Evolutionary conservation across 768 basidiomycete genomes (phyloP).

Genomic region (Agaricus bisporus): DNA sequence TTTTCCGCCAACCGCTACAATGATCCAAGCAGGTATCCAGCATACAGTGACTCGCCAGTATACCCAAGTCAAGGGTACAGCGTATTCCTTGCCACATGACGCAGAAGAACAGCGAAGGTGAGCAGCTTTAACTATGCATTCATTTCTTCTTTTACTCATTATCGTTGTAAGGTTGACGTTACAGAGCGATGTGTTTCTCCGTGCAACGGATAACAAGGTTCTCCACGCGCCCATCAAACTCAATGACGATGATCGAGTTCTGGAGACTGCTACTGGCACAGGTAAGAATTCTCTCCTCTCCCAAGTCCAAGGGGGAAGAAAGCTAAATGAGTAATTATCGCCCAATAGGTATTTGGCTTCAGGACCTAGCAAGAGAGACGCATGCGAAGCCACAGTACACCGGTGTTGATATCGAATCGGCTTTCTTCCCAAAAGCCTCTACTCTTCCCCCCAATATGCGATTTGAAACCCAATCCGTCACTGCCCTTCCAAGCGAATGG

Average conservation of each 20-base stretch:
- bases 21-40: too few relatives aligned
- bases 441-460: neutral
- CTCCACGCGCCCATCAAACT: conserved; percentile 1
- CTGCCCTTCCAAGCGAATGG: conserved; percentile 6
- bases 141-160: too few relatives aligned
- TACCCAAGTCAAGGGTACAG: neutral
- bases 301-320: neutral
- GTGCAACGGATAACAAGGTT: neutral
- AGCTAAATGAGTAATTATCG: neutral
- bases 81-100: conserved; percentile 5
- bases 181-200: neutral
- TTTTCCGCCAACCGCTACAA: too few relatives aligned
- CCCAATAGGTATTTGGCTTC: neutral
- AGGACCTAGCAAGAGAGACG: neutral
- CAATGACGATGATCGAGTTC: neutral
- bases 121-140: neutral
- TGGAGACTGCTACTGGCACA: conserved; percentile 2
- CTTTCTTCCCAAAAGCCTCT: conserved; percentile 1
- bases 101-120: conserved; percentile 3
- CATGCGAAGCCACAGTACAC: neutral
- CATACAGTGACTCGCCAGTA: too few relatives aligned
- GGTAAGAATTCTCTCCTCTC: neutral
- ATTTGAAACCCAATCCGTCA: conserved; percentile 4
- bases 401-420: conserved; percentile 5
- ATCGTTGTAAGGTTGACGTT: neutral